A percentile compares a stretch with the other conserved stretches of the same genome.
Evolutionary conservation across 495 filamentous ascomycete genomes (phyloP).

Genomic region (Aspergillus cristatus): DNA sequence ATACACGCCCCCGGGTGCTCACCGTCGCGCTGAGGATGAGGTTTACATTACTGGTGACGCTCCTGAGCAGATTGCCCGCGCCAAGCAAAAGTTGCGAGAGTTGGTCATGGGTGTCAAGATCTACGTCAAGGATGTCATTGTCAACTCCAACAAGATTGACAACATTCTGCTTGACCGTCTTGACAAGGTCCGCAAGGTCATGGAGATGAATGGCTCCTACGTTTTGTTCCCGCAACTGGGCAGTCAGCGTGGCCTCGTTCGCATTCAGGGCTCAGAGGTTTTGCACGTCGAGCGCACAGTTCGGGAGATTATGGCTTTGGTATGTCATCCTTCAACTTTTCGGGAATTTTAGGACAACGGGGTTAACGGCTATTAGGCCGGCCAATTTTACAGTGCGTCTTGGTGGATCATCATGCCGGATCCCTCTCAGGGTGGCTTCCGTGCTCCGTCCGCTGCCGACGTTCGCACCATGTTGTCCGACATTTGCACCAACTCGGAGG

Average conservation of each 20-base stretch:
- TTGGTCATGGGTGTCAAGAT: constrained; percentile 68
- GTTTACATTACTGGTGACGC: constrained; percentile 89
- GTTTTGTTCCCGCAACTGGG: constrained; percentile 82
- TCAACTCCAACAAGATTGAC: constrained; percentile 85
- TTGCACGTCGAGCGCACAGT: constrained; percentile 90
- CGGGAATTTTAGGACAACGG: too few species aligned
- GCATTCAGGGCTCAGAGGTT: constrained; percentile 86
- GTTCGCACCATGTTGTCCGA: constrained; percentile 86
- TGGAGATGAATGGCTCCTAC: constrained; percentile 91
- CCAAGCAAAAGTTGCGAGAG: constrained; percentile 83
- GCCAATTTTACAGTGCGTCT: constrained; percentile 94
- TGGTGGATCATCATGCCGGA: constrained; percentile 89
- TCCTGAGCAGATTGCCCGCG: constrained; percentile 66
- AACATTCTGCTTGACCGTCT: constrained; percentile 82
- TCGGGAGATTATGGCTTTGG: constrained; percentile 86
- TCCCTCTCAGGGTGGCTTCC: constrained; percentile 43
- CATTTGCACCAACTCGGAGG: constrained; percentile 91
- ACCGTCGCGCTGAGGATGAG: constrained; percentile 73
- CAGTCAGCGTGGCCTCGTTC: constrained; percentile 65
- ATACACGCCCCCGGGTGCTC: constrained; percentile 72
- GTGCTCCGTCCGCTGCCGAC: constrained; percentile 64
- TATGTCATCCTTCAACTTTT: too few species aligned
- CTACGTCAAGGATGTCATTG: constrained; percentile 81
- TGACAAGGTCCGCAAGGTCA: constrained; percentile 95
- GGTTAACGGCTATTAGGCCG: constrained; percentile 62